Evolutionary conservation across 148 eudicot species (phyloP), one percentile per base, ranked within the genome.

Genomic region (Tetragonia tetragonoides): DNA sequence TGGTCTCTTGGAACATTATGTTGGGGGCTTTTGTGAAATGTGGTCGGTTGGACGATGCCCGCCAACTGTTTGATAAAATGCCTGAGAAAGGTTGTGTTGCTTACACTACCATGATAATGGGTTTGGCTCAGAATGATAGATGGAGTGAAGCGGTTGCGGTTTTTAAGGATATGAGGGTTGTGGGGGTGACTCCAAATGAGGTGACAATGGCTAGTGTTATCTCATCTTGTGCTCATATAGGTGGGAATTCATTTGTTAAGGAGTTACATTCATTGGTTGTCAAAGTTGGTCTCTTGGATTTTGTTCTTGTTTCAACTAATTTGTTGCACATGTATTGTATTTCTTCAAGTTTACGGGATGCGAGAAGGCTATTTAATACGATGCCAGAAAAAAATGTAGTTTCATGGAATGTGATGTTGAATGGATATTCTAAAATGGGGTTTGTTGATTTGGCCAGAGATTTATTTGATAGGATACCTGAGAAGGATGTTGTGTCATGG

Each of bases 341-440:
- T 24, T 74, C 76, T 77, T 84, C 86, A 54, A 80, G 86, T 77
- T 81, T 93, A 68, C 74, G 68, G 75, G 88, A 88, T 66, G 98
- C 89, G 6, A 82, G 83, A 74, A 78, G 78, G 41, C 83, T 93
- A 66, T 93, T 93, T 79, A 81, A 81, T 84, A 89, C 86, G 64
- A 93, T 93, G 89, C 75, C 81, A 24, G 92, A 91, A 63, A 88
- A 73, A 78, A 93, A 91, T 83, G 75, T 87, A 44, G 98, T 93
- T 86, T 79, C 96, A 0, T 87, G 91, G 94, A 93, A 93, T 87
- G 98, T 93, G 57, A 87, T 93, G 98, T 74, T 93, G 82, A 93
- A 93, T 86, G 98, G 98, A 64, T 93, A 91, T 75, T 81, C 89
- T 0, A 93, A 93, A 80, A 92, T 84, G 1, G 85, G 85, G 57